Conservation (phyloP, 768 basidiomycete genomes). For the Leccinum variicolor region DNA sequence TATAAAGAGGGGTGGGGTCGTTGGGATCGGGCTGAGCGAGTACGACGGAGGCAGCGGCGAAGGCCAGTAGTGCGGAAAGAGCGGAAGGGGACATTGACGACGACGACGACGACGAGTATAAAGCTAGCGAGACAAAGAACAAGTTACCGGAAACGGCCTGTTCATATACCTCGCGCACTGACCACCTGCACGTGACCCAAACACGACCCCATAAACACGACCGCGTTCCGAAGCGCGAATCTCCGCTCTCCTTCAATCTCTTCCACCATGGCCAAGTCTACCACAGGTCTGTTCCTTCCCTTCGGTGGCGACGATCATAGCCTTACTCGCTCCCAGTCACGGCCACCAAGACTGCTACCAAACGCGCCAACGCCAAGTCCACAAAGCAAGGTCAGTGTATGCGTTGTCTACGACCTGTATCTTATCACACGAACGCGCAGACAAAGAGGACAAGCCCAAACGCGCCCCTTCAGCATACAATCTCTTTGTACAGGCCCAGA, state of each 20-base stretch:
- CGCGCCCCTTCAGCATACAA: constrained; percentile 61
- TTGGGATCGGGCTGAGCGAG: constrained; percentile 35
- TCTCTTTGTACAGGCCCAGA: constrained; percentile 51
- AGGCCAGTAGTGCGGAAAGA: constrained; percentile 36
- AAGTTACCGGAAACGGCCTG: background rate
- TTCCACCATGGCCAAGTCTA: constrained; percentile 47
- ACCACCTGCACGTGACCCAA: constrained; percentile 26
- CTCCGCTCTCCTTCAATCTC: constrained; percentile 7
- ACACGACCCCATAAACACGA: constrained; percentile 27
- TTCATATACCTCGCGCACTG: constrained; percentile 24
- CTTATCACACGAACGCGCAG: constrained; percentile 13
- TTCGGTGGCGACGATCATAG: background rate
- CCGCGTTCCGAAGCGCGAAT: background rate
- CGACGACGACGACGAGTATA: background rate
- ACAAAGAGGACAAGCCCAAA: constrained; percentile 47
- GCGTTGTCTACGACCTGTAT: background rate
- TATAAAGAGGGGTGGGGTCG: constrained; percentile 45
- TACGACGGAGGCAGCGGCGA: constrained; percentile 31
- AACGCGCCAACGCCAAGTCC: constrained; percentile 46
- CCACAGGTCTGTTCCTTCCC: constrained; percentile 38
- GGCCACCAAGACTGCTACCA: constrained; percentile 55
- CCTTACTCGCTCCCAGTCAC: constrained; percentile 38
- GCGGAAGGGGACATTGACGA: constrained; percentile 36
- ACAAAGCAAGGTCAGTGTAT: constrained; percentile 34
- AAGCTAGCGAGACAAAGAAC: background rate